Base-by-base conservation (phyloP, 2,329 filamentous ascomycete genomes). In the Ophiocordyceps polyrhachis-furcata region DNA sequence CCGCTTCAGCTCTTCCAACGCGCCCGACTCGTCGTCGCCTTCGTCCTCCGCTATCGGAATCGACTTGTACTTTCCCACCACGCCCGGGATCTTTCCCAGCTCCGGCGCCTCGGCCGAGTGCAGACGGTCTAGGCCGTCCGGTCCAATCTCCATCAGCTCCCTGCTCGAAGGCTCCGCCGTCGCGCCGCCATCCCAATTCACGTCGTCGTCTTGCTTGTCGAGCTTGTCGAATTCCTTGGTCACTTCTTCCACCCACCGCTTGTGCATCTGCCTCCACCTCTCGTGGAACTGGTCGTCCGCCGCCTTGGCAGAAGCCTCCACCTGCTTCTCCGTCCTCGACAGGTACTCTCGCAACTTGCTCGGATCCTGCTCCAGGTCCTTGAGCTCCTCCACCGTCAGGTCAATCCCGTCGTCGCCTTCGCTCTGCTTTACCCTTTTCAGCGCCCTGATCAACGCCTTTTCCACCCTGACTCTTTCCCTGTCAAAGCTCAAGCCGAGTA, bases 81-180 rank as follows among this genome's bases (percentile, higher is more conserved):
- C 69, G 43, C 73, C 73, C 40, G 66, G 64, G 14, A 76, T 62
- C 56, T 70, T 67, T 57, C 71, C 69, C 21, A 76, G 63, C 47
- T 63, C 65, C 38, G 63, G 64, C 3, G 70, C 70, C 46, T 71
- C 50, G 43, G 67, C 65, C 42, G 67, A 64, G 56, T 70, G 51
- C 28, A 52, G 48, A 31, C 57, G 56, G 48, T 50, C 54, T 25
- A 55, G 43, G 42, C 61, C 62, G 0, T 56, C 59, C n/a, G 62
- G 61, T 15, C 58, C 59, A 43, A 60, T 56, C 50, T 61, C 55
- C 19, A 61, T 52, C 46, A 66, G 56, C 47, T 65, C 62, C 40
- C 64, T 46, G 48, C 54, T 59, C 14, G 54, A 52, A 12, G 62
- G 19, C 21, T 5, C 9, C 17, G n/a, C 11, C 37, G 58, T 43